Conservation (phyloP, 1,284 basidiomycete species). For the Leccinum brunneo-olivaceum region DNA sequence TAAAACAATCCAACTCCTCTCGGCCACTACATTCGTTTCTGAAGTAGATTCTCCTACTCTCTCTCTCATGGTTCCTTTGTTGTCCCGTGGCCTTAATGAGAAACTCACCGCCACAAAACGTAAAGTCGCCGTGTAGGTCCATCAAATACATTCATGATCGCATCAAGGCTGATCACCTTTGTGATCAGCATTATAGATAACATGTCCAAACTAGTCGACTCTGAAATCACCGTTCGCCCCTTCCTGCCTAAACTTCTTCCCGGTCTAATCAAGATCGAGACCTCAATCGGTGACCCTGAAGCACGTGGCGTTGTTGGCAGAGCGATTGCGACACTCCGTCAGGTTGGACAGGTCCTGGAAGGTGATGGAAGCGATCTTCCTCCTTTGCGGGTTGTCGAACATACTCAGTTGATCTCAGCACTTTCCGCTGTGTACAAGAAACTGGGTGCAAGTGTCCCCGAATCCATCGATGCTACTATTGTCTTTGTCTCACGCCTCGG, state of each 20-base stretch:
- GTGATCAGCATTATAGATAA: slow-evolving; percentile 82
- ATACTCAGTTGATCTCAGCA: slow-evolving; percentile 56
- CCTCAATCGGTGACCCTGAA: slow-evolving; percentile 90
- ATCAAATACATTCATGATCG: slow-evolving; percentile 13
- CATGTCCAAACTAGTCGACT: slow-evolving; percentile 98
- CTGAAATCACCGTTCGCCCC: slow-evolving; percentile 88
- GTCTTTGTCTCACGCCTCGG: slow-evolving; percentile 78
- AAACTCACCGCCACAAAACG: slow-evolving; percentile 94
- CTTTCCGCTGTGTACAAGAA: slow-evolving; percentile 82
- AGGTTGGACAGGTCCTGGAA: slow-evolving; percentile 83
- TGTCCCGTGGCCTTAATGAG: slow-evolving; percentile 93
- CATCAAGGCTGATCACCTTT: slow-evolving; percentile 14
- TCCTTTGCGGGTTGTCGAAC: slow-evolving; percentile 71
- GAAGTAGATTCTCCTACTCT: slow-evolving; percentile 99
- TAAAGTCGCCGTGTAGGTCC: slow-evolving; percentile 85
- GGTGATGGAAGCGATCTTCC: slow-evolving; percentile 86
- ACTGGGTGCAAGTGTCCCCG: slow-evolving; percentile 54
- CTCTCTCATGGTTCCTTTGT: slow-evolving; percentile 97
- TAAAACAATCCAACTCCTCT: slow-evolving; percentile 92
- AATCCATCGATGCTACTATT: slow-evolving; percentile 53
- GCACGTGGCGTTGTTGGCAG: slow-evolving; percentile 84
- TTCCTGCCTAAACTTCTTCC: slow-evolving; percentile 95
- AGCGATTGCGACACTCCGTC: slow-evolving; percentile 89
- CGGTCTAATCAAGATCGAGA: slow-evolving; percentile 89
- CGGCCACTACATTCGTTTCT: slow-evolving; percentile 99